Conservation (phyloP, 2,329 filamentous ascomycete genomes). For the Calcarisporium arbuscula region DNA sequence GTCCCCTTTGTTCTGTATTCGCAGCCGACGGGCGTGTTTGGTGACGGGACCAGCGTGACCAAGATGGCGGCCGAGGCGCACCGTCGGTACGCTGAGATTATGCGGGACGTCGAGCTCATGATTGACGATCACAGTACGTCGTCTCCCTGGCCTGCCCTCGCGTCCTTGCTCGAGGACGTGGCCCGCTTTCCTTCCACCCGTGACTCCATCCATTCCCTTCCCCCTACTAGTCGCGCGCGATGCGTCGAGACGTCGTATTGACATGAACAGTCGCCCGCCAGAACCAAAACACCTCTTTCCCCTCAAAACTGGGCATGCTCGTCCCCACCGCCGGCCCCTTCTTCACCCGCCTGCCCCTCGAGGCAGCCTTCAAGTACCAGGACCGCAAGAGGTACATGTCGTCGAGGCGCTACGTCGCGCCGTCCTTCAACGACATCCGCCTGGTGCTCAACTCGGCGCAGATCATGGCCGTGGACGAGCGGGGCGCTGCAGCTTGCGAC, state of each 20-base stretch:
- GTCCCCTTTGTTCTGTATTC: constrained; percentile 96
- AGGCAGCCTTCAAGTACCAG: constrained; percentile 87
- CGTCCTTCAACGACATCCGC: constrained; percentile 94
- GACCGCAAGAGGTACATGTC: constrained; percentile 83
- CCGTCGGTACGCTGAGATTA: constrained; percentile 87
- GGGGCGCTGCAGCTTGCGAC: constrained; percentile 78
- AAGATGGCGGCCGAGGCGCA: constrained; percentile 77
- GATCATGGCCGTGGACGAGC: constrained; percentile 79
- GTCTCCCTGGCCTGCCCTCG: neutral
- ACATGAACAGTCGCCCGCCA: constrained; percentile 60
- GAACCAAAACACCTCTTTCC: constrained; percentile 54
- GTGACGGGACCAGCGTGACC: constrained; percentile 58
- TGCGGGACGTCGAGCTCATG: constrained; percentile 86
- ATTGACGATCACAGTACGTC: constrained; percentile 80
- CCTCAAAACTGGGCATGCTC: constrained; percentile 86
- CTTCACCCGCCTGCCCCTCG: constrained; percentile 81
- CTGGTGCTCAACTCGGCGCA: constrained; percentile 93
- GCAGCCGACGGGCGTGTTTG: constrained; percentile 82
- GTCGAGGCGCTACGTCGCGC: constrained; percentile 84
- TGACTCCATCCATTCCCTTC: neutral
- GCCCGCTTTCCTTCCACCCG: neutral
- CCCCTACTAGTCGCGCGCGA: too few relatives aligned
- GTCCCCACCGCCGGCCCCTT: constrained; percentile 90
- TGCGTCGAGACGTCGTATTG: too few relatives aligned
- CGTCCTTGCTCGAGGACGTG: too few relatives aligned